These are phyloP conservation scores for Pythium aristosporum DNA, from an alignment of 352 stramenopile genomes.

Conservation along the genomic window DNA sequence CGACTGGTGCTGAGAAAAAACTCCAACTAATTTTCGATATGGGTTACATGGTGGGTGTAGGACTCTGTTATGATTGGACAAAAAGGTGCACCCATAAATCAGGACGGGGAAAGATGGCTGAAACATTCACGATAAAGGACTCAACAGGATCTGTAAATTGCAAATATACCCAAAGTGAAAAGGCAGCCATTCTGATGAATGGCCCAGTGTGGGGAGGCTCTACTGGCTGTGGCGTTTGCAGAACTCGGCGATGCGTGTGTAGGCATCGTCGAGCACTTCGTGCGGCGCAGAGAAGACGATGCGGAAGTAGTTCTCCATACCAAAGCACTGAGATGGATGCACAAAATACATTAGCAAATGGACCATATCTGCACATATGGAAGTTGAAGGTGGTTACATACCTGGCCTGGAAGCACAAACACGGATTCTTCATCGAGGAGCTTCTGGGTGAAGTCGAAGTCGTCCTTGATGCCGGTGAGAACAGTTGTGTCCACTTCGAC, in stretches of 20 bases:
- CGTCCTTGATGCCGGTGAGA: conserved; percentile 86
- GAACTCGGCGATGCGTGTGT: conserved; percentile 57
- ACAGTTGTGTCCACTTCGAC: conserved; percentile 46
- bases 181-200: conserved; percentile 5
- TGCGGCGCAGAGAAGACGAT: conserved; percentile 72
- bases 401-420: conserved; percentile 92
- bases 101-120: conserved; percentile 9
- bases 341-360: neutral
- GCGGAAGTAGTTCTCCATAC: conserved; percentile 71
- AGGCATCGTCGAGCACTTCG: conserved; percentile 62
- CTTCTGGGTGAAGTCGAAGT: conserved; percentile 93
- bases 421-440: conserved; percentile 95
- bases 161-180: neutral
- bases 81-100: conserved; percentile 23
- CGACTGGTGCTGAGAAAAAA: conserved; percentile 9
- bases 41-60: conserved; percentile 8
- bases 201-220: too few species aligned
- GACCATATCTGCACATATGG: neutral
- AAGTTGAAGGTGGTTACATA: conserved; percentile 8
- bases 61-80: conserved; percentile 14
- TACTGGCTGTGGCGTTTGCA: conserved; percentile 47
- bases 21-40: neutral
- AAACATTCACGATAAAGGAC: neutral
- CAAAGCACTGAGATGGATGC: conserved; percentile 41
- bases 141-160: conserved; percentile 1